Evolutionary conservation across 805 yeast genomes (phyloP).

Genomic region (Zygoascus biomembranicola): DNA sequence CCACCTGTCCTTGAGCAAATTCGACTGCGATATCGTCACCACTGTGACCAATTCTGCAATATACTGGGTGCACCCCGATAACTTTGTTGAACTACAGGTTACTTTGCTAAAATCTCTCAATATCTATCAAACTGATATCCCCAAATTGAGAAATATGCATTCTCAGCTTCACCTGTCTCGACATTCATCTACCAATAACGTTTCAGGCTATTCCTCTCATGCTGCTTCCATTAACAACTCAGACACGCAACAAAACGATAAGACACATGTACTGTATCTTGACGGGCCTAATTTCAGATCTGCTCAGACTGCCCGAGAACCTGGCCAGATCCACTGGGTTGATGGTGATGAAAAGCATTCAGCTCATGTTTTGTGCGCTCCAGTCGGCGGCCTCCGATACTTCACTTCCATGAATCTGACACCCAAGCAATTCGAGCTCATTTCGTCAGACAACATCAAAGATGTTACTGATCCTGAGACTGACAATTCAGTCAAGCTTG

Average conservation of each 20-base stretch:
- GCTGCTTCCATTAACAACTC: constrained; percentile 2
- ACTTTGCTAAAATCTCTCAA: constrained; percentile 37
- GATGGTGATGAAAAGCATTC: constrained; percentile 7
- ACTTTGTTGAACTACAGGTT: constrained; percentile 45
- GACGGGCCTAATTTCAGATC: constrained; percentile 33
- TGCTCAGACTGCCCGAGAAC: constrained; percentile 31
- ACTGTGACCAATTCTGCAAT: constrained; percentile 30
- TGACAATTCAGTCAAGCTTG: constrained; percentile 20
- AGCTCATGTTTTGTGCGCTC: constrained; percentile 25
- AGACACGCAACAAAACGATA: neutral
- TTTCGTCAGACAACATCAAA: constrained; percentile 4
- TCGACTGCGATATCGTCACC: constrained; percentile 30
- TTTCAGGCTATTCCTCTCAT: neutral
- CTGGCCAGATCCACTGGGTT: constrained; percentile 31
- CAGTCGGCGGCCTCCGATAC: constrained; percentile 32
- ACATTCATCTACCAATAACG: neutral
- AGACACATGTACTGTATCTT: constrained; percentile 21
- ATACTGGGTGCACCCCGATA: constrained; percentile 55
- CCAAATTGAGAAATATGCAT: neutral
- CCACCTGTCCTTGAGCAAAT: constrained; percentile 17
- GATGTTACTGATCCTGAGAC: constrained; percentile 8
- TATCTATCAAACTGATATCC: constrained; percentile 24
- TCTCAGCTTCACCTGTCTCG: neutral
- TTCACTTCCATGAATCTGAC: constrained; percentile 18
- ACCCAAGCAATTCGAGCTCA: neutral